Conservation (phyloP, 1,284 basidiomycete genomes). For the Leccinum insolens region DNA sequence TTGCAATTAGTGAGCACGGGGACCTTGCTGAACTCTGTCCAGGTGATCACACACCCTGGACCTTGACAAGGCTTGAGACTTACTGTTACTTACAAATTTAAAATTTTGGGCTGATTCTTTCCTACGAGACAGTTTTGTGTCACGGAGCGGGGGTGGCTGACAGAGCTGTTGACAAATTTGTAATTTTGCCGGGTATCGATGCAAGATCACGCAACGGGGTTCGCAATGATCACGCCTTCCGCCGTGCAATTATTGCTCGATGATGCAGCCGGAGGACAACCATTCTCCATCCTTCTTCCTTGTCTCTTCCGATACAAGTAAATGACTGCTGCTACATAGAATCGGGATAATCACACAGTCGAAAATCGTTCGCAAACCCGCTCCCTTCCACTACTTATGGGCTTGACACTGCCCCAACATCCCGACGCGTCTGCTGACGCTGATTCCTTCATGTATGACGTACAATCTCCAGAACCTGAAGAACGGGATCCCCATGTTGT, state of each 20-base stretch:
- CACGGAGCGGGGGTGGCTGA: background rate
- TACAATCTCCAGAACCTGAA: constrained; percentile 3
- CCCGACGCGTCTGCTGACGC: constrained; percentile 20
- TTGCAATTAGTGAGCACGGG: too few relatives aligned
- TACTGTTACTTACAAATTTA: too few relatives aligned
- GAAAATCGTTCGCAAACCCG: constrained; percentile 8
- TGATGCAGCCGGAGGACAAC: background rate
- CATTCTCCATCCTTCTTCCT: background rate
- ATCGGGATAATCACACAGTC: background rate
- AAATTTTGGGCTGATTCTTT: too few relatives aligned
- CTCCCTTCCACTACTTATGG: constrained; percentile 25
- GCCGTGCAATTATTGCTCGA: constrained; percentile 10
- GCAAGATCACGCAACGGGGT: constrained; percentile 37
- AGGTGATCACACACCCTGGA: background rate
- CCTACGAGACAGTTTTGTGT: background rate
- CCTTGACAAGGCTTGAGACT: background rate
- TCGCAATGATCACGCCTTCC: constrained; percentile 16
- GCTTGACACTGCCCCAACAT: constrained; percentile 36
- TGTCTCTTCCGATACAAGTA: background rate
- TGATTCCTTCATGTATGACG: background rate
- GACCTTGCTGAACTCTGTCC: background rate
- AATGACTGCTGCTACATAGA: constrained; percentile 9
- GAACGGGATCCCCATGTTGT: constrained; percentile 57
- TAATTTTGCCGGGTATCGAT: constrained; percentile 12
- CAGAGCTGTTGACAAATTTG: constrained; percentile 15